Percentiles rank a stretch among this genome's conserved stretches.
Evolutionary conservation across 1,139 yeast genomes (phyloP).

Genomic region (Blastobotrys petasosporus): DNA sequence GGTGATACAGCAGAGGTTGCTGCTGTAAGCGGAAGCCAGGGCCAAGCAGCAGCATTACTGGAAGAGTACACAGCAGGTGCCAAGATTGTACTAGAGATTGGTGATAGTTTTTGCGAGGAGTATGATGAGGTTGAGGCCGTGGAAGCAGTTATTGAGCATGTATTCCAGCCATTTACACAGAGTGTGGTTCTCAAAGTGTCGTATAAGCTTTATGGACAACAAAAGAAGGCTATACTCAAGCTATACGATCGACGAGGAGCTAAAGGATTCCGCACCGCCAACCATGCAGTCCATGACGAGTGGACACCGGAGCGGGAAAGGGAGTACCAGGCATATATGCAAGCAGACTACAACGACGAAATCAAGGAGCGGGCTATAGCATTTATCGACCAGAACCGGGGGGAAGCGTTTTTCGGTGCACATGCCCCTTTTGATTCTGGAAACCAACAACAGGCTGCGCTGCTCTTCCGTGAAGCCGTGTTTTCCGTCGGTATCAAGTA

Average conservation of each 20-base stretch:
- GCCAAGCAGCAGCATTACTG: no score
- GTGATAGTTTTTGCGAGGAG: neutral
- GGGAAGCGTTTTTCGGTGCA: conserved; percentile 4
- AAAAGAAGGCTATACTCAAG: neutral
- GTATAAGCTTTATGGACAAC: neutral
- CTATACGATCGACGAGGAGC: conserved; percentile 10
- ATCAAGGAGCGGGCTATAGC: neutral
- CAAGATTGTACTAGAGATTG: neutral
- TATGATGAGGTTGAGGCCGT: neutral
- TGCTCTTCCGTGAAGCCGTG: conserved; percentile 8
- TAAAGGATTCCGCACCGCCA: conserved; percentile 8
- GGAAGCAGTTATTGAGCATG: neutral
- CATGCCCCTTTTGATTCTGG: conserved; percentile 1
- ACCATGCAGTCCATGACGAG: neutral
- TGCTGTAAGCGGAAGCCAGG: no score
- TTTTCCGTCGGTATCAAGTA: conserved; percentile 5
- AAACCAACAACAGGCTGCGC: neutral
- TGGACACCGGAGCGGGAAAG: conserved; percentile 6
- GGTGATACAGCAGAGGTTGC: no score
- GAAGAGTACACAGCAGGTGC: conserved; percentile 5
- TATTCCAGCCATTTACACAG: conserved; percentile 8
- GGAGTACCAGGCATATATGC: conserved; percentile 5
- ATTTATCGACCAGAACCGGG: conserved; percentile 1
- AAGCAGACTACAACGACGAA: neutral
- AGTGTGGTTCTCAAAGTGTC: conserved; percentile 7